Evolutionary conservation across 2,329 filamentous ascomycete genomes (phyloP), one percentile per base, ranked within the genome.

Genomic region (Talaromyces sp.): DNA sequence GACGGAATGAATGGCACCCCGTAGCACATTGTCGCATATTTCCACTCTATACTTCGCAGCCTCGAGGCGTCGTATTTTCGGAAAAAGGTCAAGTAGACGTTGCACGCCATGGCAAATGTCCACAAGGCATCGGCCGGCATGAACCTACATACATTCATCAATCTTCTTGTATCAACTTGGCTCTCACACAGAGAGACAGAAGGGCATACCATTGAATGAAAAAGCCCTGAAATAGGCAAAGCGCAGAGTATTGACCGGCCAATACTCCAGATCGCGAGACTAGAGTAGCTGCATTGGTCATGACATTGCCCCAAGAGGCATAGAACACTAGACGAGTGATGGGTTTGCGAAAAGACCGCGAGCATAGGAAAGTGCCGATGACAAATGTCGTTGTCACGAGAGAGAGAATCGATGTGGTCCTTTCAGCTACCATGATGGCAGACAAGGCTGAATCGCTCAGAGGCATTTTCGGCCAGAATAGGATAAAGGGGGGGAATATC

Each of bases 241-340:
- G 75, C 1, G 84, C 81, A 14, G 82, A 81, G 0, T 81, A 82
- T 16, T 76, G 65, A 1, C 80, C 75, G 8, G 78, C 69, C 2
- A 70, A 66, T 6, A 91, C 76, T 44, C 86, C 89, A 0, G 83
- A 81, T 40, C 84, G 82, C 0, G 89, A 87, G 69, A 94, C 90
- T 36, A 94, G 75, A 0, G 91, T 92, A 1, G 87, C 90, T 18
- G 91, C 83, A 72, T 92, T 94, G 64, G 85, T 86, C 75, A 92
- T 81, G 68, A 94, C 82, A 69, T 96, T 96, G 8, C 91, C 91
- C 70, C 91, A 89, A 0, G 89, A 89, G 6, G 91, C 91, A 72
- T 89, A 95, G 73, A 96, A 94, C 9, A 94, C 87, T 0, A 96
- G 82, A 18, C 91, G 83, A 70, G 95, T 95, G 77, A 95, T 92